Evolutionary conservation across 352 stramenopile genomes (phyloP).

Genomic region (Phytophthora pistaciae): DNA sequence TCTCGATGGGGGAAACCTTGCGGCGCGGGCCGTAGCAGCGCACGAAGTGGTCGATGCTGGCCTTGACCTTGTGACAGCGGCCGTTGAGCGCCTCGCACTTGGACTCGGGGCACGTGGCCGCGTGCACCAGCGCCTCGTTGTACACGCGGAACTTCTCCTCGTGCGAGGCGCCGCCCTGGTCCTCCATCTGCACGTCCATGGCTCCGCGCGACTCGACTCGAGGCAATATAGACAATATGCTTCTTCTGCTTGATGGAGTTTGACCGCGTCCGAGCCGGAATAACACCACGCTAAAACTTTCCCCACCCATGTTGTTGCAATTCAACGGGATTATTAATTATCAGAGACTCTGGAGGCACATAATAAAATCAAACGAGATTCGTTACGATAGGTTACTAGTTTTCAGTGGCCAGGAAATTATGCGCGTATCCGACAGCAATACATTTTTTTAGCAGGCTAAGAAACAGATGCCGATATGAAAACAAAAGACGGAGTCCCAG

Average conservation of each 20-base stretch:
- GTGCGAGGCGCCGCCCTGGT: slow-evolving; percentile 46
- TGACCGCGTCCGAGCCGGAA: not conserved
- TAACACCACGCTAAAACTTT: not conserved
- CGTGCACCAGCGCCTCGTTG: slow-evolving; percentile 84
- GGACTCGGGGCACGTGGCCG: slow-evolving; percentile 60
- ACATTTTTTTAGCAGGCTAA: not conserved
- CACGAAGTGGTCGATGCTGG: slow-evolving; percentile 91
- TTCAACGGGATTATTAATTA: not conserved
- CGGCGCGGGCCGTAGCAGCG: slow-evolving; percentile 84
- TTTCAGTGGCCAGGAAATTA: not conserved
- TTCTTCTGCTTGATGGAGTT: not conserved
- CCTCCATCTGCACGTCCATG: slow-evolving; percentile 64
- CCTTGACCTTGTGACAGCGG: slow-evolving; percentile 89
- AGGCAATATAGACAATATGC: not conserved
- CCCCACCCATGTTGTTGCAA: not conserved
- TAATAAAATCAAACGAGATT: not conserved
- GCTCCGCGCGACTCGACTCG: not conserved
- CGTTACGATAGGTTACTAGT: not conserved
- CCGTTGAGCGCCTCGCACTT: slow-evolving; percentile 70
- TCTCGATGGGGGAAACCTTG: slow-evolving; percentile 79
- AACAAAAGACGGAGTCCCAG: not conserved
- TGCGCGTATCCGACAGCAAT: not conserved
- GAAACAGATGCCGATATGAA: not conserved
- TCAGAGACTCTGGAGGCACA: too few relatives aligned
- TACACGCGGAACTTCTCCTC: slow-evolving; percentile 90